phyloP scores from a whole-genome alignment of 805 yeast species.

The Saturnispora halmiae region DNA sequence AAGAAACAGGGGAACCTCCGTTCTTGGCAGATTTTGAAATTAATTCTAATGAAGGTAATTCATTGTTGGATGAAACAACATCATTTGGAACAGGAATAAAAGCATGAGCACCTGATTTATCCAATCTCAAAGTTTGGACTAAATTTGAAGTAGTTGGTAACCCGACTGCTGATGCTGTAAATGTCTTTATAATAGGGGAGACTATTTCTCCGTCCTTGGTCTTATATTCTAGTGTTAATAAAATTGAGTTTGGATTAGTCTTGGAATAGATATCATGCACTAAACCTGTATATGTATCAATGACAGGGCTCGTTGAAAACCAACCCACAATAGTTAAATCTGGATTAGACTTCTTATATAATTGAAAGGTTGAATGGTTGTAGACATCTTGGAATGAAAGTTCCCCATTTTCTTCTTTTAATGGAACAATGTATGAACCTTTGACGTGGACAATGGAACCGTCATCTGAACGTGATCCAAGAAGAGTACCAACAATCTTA shows the following conservation, averaged over 20 bases:
- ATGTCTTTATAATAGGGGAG: slow-evolving; percentile 55
- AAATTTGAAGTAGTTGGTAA: slow-evolving; percentile 32
- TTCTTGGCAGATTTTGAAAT: slow-evolving; percentile 32
- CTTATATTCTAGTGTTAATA: slow-evolving; percentile 59
- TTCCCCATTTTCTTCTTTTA: slow-evolving; percentile 64
- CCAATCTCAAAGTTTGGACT: slow-evolving; percentile 31
- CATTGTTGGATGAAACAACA: slow-evolving; percentile 48
- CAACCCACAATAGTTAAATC: slow-evolving; percentile 76
- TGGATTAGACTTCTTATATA: slow-evolving; percentile 71
- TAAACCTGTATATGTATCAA: slow-evolving; percentile 65
- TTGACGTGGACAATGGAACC: slow-evolving; percentile 65
- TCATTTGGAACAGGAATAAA: slow-evolving; percentile 71
- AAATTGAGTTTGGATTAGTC: slow-evolving; percentile 71
- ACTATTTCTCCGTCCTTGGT: slow-evolving; percentile 39
- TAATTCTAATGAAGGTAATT: slow-evolving; percentile 46
- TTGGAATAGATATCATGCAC: slow-evolving; percentile 74
- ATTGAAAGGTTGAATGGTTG: slow-evolving; percentile 58
- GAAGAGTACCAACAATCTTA: slow-evolving; percentile 72
- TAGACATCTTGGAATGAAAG: slow-evolving; percentile 69
- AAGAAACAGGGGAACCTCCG: slow-evolving; percentile 27
- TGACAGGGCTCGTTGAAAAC: slow-evolving; percentile 54
- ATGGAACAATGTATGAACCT: slow-evolving; percentile 76
- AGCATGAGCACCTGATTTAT: slow-evolving; percentile 42
- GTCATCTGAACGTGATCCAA: slow-evolving; percentile 78
- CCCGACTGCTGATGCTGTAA: slow-evolving; percentile 70